Percentiles rank a stretch among this genome's conserved stretches.
Evolutionary conservation across 140 eudicot species (phyloP).

Genomic region (Senecio squalidus): DNA sequence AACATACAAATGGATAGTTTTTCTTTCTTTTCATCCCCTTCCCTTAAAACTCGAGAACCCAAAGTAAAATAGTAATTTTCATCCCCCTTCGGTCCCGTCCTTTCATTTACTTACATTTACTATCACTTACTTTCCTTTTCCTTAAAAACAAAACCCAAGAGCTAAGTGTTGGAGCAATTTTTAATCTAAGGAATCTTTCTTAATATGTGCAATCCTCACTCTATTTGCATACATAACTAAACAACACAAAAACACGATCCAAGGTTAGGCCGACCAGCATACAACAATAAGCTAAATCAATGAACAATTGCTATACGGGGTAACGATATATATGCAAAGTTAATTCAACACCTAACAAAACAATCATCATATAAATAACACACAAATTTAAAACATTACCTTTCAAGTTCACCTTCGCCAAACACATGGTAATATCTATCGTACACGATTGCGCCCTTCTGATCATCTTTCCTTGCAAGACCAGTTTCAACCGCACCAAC

Average conservation of each 20-base stretch:
- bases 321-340: not conserved
- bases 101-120: too few relatives aligned
- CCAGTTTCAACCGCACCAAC: constrained; percentile 69
- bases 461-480: constrained; percentile 85
- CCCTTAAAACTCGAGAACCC: too few relatives aligned
- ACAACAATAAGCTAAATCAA: not conserved
- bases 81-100: too few relatives aligned
- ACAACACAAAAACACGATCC: not conserved
- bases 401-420: constrained; percentile 98
- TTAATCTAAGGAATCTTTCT: constrained; percentile 3
- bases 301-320: not conserved
- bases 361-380: not conserved
- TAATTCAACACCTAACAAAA: not conserved
- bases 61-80: too few relatives aligned
- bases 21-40: too few relatives aligned
- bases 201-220: constrained; percentile 8
- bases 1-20: too few relatives aligned
- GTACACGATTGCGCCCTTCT: constrained; percentile 85
- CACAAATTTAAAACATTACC: constrained; percentile 34
- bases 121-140: too few relatives aligned
- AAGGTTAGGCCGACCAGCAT: not conserved
- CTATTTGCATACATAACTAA: constrained; percentile 2
- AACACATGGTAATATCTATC: constrained; percentile 95
- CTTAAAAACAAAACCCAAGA: not conserved
- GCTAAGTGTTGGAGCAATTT: not conserved